Conservation (phyloP, 805 yeast genomes). For the Nematodospora valgi region DNA sequence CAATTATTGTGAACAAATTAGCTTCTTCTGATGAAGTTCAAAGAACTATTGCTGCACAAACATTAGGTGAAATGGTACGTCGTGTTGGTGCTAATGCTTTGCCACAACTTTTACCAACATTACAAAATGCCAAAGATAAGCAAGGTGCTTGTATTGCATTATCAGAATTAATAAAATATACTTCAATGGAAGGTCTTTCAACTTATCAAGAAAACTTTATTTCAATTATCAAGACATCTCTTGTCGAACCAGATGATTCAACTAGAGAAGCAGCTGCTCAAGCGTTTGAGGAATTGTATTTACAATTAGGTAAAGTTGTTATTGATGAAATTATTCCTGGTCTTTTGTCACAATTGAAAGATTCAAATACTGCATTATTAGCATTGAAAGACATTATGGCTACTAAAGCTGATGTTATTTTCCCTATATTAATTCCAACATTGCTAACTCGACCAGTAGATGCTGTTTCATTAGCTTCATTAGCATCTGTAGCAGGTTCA, state of each 20-base stretch:
- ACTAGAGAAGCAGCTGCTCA: constrained; percentile 91
- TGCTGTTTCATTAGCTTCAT: constrained; percentile 79
- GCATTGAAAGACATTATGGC: constrained; percentile 93
- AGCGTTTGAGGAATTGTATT: constrained; percentile 86
- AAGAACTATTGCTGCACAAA: constrained; percentile 85
- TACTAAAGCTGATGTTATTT: constrained; percentile 81
- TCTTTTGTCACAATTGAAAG: constrained; percentile 66
- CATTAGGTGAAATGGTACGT: constrained; percentile 91
- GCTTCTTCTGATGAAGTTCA: constrained; percentile 79
- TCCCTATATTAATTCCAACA: constrained; percentile 90
- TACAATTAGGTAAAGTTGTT: constrained; percentile 75
- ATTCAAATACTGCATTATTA: constrained; percentile 70
- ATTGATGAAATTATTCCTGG: constrained; percentile 87
- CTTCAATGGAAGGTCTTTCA: constrained; percentile 55
- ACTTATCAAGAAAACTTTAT: constrained; percentile 70
- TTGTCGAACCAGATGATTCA: constrained; percentile 69
- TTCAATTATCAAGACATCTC: constrained; percentile 69
- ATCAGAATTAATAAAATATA: constrained; percentile 76
- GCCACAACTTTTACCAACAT: constrained; percentile 78
- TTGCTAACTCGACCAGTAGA: constrained; percentile 79
- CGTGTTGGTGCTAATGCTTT: constrained; percentile 90
- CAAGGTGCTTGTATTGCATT: constrained; percentile 97
- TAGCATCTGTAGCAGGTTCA: constrained; percentile 87
- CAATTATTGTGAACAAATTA: constrained; percentile 73
- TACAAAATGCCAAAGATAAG: constrained; percentile 82